Conservation (phyloP, 2,329 filamentous ascomycete genomes). For the Fusarium sp. region DNA sequence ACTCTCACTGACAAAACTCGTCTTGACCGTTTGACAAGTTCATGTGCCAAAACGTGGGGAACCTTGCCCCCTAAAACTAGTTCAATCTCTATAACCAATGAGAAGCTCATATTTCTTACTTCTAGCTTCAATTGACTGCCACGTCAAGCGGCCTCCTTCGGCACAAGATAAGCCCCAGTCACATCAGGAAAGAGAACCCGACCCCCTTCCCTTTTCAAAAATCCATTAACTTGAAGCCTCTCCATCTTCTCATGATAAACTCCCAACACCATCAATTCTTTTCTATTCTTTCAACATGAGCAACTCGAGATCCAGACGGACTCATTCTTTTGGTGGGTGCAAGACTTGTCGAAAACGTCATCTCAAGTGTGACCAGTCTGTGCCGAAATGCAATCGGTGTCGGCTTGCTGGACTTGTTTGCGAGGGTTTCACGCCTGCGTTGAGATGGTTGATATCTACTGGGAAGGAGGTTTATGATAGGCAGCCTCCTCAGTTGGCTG, state of each 20-base stretch:
- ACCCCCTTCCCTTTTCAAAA: slow-evolving; percentile 22
- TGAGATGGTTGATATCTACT: slow-evolving; percentile 36
- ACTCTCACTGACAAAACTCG: neutral
- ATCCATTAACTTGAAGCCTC: slow-evolving; percentile 18
- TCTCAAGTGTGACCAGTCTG: slow-evolving; percentile 38
- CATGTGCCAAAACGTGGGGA: slow-evolving; percentile 15
- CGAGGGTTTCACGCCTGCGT: slow-evolving; percentile 36
- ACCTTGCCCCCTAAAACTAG: slow-evolving; percentile 3
- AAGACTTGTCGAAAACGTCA: slow-evolving; percentile 42
- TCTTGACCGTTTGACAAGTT: neutral
- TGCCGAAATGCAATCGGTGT: slow-evolving; percentile 34
- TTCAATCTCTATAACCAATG: neutral
- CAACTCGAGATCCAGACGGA: slow-evolving; percentile 31
- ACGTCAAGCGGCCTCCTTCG: slow-evolving; percentile 11
- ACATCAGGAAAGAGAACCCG: slow-evolving; percentile 27
- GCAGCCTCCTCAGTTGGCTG: slow-evolving; percentile 21
- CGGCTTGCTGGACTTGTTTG: slow-evolving; percentile 28
- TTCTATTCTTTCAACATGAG: slow-evolving; percentile 11
- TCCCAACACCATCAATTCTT: neutral
- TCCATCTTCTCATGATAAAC: neutral
- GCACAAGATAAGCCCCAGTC: slow-evolving; percentile 18
- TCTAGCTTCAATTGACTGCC: slow-evolving; percentile 4
- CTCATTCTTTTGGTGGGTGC: slow-evolving; percentile 39
- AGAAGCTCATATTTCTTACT: neutral
- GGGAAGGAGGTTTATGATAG: slow-evolving; percentile 34